Evolutionary conservation across 2,329 filamentous ascomycete genomes (phyloP).

Genomic region (Ceratocystis lukuohia): DNA sequence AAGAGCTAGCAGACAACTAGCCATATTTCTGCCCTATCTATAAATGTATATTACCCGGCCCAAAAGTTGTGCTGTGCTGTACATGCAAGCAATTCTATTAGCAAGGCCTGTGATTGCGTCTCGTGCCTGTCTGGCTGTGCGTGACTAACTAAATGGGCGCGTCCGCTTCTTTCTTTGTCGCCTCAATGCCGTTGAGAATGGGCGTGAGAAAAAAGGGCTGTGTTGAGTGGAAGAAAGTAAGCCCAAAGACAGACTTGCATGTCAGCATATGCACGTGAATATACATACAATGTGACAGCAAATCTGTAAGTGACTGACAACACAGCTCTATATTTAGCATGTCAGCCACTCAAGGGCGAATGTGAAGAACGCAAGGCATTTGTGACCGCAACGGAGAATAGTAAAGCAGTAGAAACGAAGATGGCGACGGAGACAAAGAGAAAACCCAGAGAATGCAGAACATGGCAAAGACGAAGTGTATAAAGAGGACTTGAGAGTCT

Average conservation of each 20-base stretch:
- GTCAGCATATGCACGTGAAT: neutral
- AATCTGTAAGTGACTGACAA: neutral
- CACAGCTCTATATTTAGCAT: slow-evolving; percentile 2
- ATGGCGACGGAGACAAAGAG: neutral
- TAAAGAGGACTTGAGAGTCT: neutral
- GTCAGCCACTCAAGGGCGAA: neutral
- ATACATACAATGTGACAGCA: neutral
- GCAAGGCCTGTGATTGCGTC: neutral
- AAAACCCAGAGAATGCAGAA: neutral
- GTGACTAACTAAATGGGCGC: neutral
- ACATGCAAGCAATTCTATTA: neutral
- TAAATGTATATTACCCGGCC: no score
- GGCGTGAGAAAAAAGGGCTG: neutral
- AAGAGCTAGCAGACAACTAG: neutral
- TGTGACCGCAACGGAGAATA: neutral
- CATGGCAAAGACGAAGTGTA: neutral
- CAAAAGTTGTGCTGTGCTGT: neutral
- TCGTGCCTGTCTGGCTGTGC: neutral
- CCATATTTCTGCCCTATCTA: neutral
- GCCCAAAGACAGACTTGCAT: neutral
- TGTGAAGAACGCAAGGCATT: neutral
- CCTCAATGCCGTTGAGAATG: neutral
- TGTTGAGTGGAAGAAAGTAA: neutral
- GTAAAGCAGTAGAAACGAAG: neutral
- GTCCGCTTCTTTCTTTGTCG: neutral